phyloP scores from a whole-genome alignment of 495 filamentous ascomycete species.

The Lepraria neglecta region DNA sequence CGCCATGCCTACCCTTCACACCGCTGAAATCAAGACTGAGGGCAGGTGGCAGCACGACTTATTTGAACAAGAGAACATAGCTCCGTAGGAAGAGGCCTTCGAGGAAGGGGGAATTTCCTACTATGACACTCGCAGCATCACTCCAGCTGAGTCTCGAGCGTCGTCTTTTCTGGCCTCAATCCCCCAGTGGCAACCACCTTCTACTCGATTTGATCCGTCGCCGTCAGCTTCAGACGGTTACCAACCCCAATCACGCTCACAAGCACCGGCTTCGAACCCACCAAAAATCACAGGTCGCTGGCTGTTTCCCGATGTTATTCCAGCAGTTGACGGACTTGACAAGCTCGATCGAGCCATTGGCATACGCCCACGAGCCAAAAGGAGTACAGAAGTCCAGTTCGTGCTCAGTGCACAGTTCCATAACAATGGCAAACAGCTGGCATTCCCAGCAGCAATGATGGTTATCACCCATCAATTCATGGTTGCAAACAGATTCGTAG shows the following conservation, averaged over 20 bases:
- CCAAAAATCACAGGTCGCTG: too few species aligned
- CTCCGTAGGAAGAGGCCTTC: not conserved
- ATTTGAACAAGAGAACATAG: not conserved
- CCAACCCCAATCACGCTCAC: not conserved
- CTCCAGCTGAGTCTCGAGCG: not conserved
- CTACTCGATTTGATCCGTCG: not conserved
- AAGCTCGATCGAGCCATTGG: slow-evolving; percentile 2
- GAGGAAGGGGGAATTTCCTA: not conserved
- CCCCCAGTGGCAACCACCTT: slow-evolving; percentile 4
- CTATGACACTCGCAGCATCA: not conserved
- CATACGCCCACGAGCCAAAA: slow-evolving; percentile 1
- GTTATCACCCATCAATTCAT: slow-evolving; percentile 2
- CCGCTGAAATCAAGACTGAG: not conserved
- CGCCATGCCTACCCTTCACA: not conserved
- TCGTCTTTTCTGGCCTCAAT: not conserved
- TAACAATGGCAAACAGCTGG: not conserved
- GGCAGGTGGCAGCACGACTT: not conserved
- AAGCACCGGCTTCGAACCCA: too few species aligned
- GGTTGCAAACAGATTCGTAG: not conserved
- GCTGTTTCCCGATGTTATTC: not conserved
- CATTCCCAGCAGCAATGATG: not conserved
- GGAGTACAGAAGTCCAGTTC: not conserved
- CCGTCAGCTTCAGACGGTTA: not conserved
- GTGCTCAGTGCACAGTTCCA: not conserved
- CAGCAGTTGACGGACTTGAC: not conserved